Base-by-base conservation (phyloP, 805 yeast species). In the Metschnikowia gelsemii region DNA sequence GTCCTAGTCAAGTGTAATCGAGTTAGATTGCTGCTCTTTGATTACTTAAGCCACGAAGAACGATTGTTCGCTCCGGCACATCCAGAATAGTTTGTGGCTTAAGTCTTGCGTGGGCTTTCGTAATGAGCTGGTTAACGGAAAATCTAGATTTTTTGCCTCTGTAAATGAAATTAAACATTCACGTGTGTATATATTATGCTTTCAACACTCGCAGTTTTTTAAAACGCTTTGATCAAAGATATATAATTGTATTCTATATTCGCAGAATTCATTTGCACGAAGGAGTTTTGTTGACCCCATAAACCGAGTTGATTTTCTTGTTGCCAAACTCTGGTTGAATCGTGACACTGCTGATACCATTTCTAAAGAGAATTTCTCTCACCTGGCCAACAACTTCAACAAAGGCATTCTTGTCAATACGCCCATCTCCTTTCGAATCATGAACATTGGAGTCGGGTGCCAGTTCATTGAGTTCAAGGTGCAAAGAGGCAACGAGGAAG, bases 261-360 rank as follows among this genome's bases (percentile, higher is more conserved):
- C 20, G 16, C 26, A 14, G 8, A 22, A 13, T 3, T 22, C 31
- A 47, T 13, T 40, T 38, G 37, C 50, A 47, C 12, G 47, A 38
- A 13, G 46, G 37, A 9, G 50, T 58, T 34, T 53, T 54, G 17
- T 68, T 52, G 13, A 61, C 62, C 3, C 71, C 72, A 36, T 59
- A 68, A 17, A 59, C 49, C 3, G 54, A 42, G 24, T 47, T 36
- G 16, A 37, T 38, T 12, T 27, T 36, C 37, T 43, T 45, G 42
- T 33, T 40, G 32, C 64, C 60, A 56, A 91, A 93, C 66, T 91
- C 99, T 0, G 99, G 99, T 65, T 91, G 99, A 37, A 93, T 90
- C 1, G 99, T 91, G 14, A 91, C 96, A 26, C 93, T 84, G 57
- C 90, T 95, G 46, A 91, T 82, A 32, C 96, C 96, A 58, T 82